phyloP scores from a whole-genome alignment of 805 yeast species.

The Citeromyces matritensis region DNA sequence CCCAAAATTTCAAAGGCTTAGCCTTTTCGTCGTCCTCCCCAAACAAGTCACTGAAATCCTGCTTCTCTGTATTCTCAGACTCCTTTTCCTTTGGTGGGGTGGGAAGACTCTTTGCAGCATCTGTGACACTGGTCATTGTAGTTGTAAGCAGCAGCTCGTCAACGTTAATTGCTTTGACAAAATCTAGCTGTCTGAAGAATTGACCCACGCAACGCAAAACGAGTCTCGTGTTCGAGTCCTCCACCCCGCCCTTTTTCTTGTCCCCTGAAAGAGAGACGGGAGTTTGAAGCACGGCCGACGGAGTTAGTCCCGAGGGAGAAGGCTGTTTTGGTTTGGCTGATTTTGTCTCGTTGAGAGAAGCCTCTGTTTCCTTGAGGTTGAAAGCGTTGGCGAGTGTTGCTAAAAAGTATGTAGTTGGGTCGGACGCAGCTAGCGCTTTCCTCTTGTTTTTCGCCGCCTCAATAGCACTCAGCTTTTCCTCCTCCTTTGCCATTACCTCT shows the following conservation, averaged over 20 bases:
- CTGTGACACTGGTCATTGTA: too few species aligned
- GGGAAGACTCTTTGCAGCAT: too few species aligned
- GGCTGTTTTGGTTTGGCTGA: slow-evolving; percentile 5
- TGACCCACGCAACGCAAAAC: slow-evolving; percentile 19
- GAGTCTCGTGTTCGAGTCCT: too few species aligned
- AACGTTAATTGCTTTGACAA: too few species aligned
- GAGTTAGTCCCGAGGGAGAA: slow-evolving; percentile 13
- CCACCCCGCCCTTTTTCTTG: too few species aligned
- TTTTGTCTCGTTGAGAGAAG: slow-evolving; percentile 10
- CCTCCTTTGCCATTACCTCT: slow-evolving; percentile 14
- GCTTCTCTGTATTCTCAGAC: too few species aligned
- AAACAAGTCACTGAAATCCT: too few species aligned
- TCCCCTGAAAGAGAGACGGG: slow-evolving; percentile 13
- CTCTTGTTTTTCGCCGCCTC: slow-evolving; percentile 29
- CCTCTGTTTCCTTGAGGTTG: slow-evolving; percentile 24
- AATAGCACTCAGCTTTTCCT: slow-evolving; percentile 8
- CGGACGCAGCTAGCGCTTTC: slow-evolving; percentile 25
- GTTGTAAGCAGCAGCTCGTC: too few species aligned
- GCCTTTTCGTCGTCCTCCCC: too few species aligned
- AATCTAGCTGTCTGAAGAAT: slow-evolving; percentile 5
- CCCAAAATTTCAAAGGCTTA: too few species aligned
- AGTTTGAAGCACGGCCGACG: slow-evolving; percentile 21
- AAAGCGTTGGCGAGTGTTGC: slow-evolving; percentile 35
- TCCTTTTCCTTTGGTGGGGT: too few species aligned
- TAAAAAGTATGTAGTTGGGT: slow-evolving; percentile 32